These are phyloP conservation scores for Chlorella sorokiniana DNA, from an alignment of 139 green algal species.

Conservation along the genomic window DNA sequence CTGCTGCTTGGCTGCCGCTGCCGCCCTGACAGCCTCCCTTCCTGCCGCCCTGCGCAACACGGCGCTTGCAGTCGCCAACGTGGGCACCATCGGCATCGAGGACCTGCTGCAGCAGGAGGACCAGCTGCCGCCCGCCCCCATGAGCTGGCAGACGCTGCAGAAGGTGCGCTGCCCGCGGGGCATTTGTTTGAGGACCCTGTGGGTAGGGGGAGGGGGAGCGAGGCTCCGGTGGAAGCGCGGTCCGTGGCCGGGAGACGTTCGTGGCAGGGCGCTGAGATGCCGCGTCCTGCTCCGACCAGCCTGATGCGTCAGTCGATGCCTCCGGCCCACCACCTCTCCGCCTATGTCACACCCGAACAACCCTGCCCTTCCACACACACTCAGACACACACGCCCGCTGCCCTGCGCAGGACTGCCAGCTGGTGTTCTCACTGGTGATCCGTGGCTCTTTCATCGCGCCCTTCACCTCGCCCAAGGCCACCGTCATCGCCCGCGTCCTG, in stretches of 20 bases:
- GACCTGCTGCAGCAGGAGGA: neutral
- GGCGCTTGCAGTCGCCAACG: neutral
- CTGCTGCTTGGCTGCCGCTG: neutral
- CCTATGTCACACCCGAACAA: neutral
- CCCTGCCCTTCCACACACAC: neutral
- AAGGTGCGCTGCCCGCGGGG: too few species aligned
- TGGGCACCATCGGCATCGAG: neutral
- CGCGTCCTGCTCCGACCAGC: neutral
- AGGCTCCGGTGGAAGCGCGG: too few species aligned
- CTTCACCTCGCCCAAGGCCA: conserved; percentile 27
- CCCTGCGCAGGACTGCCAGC: conserved; percentile 4
- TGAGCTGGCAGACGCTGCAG: conserved; percentile 1
- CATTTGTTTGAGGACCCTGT: too few species aligned
- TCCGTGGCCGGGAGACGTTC: too few species aligned
- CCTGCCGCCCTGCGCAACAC: neutral
- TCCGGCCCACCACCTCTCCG: neutral
- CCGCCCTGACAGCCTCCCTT: neutral
- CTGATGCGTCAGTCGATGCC: neutral
- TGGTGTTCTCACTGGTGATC: conserved; percentile 23
- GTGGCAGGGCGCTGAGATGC: too few species aligned
- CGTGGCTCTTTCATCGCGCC: conserved; percentile 26
- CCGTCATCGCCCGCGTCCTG: conserved; percentile 22
- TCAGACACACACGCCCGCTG: neutral
- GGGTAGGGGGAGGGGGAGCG: neutral
- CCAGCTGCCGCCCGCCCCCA: conserved; percentile 20